phyloP scores from a whole-genome alignment of 2,329 filamentous ascomycete species.

The Phialophora verrucosa region DNA sequence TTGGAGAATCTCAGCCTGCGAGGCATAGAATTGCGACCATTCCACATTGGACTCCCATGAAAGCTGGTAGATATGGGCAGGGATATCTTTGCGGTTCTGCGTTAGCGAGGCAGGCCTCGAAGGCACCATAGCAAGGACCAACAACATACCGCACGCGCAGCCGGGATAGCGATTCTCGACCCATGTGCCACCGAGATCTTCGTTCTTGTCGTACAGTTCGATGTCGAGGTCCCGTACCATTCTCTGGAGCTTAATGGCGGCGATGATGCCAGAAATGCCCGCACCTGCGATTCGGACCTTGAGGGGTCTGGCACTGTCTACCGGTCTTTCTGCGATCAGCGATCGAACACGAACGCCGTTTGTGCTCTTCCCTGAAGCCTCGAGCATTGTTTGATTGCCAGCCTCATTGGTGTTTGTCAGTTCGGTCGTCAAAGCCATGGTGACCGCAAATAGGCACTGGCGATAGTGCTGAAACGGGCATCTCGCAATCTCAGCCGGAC shows the following conservation, averaged over 20 bases:
- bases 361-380: not conserved
- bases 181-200: constrained; percentile 43
- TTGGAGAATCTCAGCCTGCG: constrained; percentile 68
- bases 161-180: constrained; percentile 41
- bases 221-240: constrained; percentile 29
- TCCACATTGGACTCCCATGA: constrained; percentile 63
- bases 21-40: constrained; percentile 72
- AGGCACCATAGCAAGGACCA: not conserved
- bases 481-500: not conserved
- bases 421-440: not conserved
- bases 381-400: not conserved
- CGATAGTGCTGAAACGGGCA: not conserved
- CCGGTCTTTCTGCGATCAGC: constrained; percentile 5
- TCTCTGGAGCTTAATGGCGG: constrained; percentile 42
- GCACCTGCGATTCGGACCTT: constrained; percentile 44
- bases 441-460: not conserved
- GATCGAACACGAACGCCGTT: not conserved
- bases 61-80: constrained; percentile 4
- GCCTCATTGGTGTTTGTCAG: not conserved
- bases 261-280: constrained; percentile 49
- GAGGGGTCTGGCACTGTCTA: constrained; percentile 10
- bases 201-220: constrained; percentile 41
- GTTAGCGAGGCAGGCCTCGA: not conserved
- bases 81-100: not conserved
- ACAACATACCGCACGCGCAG: constrained; percentile 8